Base-by-base conservation (phyloP, 2,329 filamentous ascomycete genomes). In the Didymella pomorum region DNA sequence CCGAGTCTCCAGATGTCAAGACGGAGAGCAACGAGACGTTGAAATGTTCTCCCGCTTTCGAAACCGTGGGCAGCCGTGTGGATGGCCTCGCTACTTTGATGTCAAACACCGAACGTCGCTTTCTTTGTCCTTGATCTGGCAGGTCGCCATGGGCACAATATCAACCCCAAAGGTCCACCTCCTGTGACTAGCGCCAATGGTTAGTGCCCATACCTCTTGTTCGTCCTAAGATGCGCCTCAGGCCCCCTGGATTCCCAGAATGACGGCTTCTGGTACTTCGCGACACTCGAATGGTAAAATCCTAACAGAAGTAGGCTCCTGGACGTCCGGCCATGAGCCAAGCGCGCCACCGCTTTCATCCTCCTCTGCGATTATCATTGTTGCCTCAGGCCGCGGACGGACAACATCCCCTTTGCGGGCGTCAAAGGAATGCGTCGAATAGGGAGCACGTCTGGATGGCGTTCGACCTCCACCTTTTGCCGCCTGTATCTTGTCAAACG, bases 371-470 rank as follows among this genome's bases (percentile, higher is more conserved):
- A 23, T 26, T 46, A n/a, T 29, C 35, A 50, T 50, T 54, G 39
- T 50, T 42, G 8, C 14, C 21, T 16, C 31, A 18, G 39, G 28
- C 39, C 45, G 23, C 44, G 39, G 50, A 50, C 31, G 37, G 14
- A 23, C n/a, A 26, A 18, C 45, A 9, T 42, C 50, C 8, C 26
- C 7, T 39, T 45, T 11, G 12, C 33, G 50, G 21, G 9, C 2
- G 21, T 54, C 39, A 51, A 54, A 51, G 56, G 51, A 16, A 12
- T 18, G 1, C 12, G 2, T 23, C 20, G 16, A 50, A 42, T n/a
- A 53, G 45, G 4, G 20, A 47, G 37, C 33, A 43, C 20, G 51
- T 31, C 56, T 58, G 50, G 46, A 46, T 50, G 56, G 20, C 26
- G 23, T 42, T 44, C 41, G 25, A 45, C 39, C 25, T 41, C 31